Evolutionary conservation across 176 grass and related monocot genomes (phyloP).

Genomic region (Oropetium thomaeum): DNA sequence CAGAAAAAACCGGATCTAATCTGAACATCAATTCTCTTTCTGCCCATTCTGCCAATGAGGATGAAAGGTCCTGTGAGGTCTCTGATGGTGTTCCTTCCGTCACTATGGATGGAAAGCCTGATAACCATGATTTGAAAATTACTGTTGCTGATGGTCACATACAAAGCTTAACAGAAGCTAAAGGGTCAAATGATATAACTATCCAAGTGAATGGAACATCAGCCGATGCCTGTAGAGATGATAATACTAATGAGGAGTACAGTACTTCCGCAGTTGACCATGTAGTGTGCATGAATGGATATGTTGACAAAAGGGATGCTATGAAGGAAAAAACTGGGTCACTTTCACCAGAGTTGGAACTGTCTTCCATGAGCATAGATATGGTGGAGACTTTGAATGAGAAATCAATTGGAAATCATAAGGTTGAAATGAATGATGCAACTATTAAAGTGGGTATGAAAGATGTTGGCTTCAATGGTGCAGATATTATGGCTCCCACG

Average conservation of each 20-base stretch:
- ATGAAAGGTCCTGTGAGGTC: neutral
- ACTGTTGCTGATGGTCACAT: conserved; percentile 13
- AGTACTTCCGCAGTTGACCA: conserved; percentile 27
- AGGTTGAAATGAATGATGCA: conserved; percentile 28
- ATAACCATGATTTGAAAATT: conserved; percentile 26
- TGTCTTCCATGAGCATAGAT: neutral
- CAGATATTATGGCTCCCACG: conserved; percentile 1
- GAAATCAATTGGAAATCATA: conserved; percentile 8
- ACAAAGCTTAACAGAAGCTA: conserved; percentile 31
- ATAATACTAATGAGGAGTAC: conserved; percentile 14
- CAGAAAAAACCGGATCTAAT: conserved; percentile 14
- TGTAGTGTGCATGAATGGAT: conserved; percentile 17
- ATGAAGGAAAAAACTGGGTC: conserved; percentile 8
- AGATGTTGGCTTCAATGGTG: conserved; percentile 24
- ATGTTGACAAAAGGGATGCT: neutral
- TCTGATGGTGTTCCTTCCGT: neutral
- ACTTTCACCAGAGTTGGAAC: conserved; percentile 15
- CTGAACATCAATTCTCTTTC: conserved; percentile 1
- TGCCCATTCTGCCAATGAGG: neutral
- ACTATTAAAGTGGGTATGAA: conserved; percentile 4
- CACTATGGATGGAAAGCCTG: conserved; percentile 22
- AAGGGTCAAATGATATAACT: conserved; percentile 18
- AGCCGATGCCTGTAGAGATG: conserved; percentile 10
- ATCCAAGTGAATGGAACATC: conserved; percentile 8
- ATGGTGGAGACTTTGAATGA: conserved; percentile 8